These are phyloP conservation scores for Daldinia caldariorum DNA, from an alignment of 495 filamentous ascomycete genomes.

Conservation along the genomic window DNA sequence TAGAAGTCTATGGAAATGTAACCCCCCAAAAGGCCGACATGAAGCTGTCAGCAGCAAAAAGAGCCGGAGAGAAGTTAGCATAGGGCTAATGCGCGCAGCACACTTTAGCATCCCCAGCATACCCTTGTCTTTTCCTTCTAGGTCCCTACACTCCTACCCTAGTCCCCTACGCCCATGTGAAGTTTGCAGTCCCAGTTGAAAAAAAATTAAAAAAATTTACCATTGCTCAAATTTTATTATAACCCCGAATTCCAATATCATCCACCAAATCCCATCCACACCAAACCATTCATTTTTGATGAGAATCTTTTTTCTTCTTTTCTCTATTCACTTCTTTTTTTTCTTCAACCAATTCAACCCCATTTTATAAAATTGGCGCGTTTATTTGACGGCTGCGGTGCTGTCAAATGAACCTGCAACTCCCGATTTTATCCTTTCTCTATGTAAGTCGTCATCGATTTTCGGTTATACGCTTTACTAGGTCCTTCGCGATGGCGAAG, in stretches of 20 bases:
- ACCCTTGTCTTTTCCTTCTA: slow-evolving; percentile 5
- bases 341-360: slow-evolving; percentile 31
- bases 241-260: slow-evolving; percentile 25
- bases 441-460: slow-evolving; percentile 55
- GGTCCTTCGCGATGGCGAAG: slow-evolving; percentile 1
- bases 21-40: slow-evolving; percentile 27
- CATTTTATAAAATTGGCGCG: slow-evolving; percentile 57
- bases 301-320: slow-evolving; percentile 32
- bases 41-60: slow-evolving; percentile 24
- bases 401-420: slow-evolving; percentile 79
- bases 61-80: slow-evolving; percentile 23
- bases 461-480: not conserved
- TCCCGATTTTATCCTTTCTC: slow-evolving; percentile 53
- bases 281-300: slow-evolving; percentile 29
- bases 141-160: slow-evolving; percentile 2
- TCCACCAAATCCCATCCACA: slow-evolving; percentile 30
- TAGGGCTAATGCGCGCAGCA: slow-evolving; percentile 40
- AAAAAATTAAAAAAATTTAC: slow-evolving; percentile 2
- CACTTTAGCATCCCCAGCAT: slow-evolving; percentile 1
- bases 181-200: slow-evolving; percentile 8
- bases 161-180: not conserved
- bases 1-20: slow-evolving; percentile 42
- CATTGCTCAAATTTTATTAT: slow-evolving; percentile 31
- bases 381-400: slow-evolving; percentile 70
- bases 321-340: slow-evolving; percentile 33